Base-by-base conservation (phyloP, 75 land plant genomes). In the Picea glauca region DNA sequence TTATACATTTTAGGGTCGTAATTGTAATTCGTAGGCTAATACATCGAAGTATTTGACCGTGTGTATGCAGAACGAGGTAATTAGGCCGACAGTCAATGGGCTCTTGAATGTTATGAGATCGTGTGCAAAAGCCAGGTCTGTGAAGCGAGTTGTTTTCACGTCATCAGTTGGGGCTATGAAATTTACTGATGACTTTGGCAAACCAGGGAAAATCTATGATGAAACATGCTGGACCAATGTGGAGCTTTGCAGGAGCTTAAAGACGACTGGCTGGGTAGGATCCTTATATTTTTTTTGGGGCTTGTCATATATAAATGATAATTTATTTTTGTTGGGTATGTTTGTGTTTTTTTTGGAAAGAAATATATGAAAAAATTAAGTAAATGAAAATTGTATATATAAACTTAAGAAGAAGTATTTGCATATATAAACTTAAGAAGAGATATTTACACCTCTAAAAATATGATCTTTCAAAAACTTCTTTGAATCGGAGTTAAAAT, bases 161-260 rank as follows among this genome's bases (percentile, higher is more conserved):
- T 92, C 95, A 1, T 94, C 96, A 7, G 88, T 89, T 35, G 85
- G 91, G 8, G 85, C 98, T 56, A 87, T 93, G 7, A 84, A 87
- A 3, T 83, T 80, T n/a, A 18, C 78, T 26, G 82, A 64, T 26
- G 81, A 88, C n/a, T 74, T 9, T 9, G 56, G 56, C 12, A 13
- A 40, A 26, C 83, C 82, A 1, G 78, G 83, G 35, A 84, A 76
- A 58, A 32, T 75, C 62, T 35, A 85, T 43, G 90, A 92, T 59
- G 94, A 93, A 77, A 74, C 76, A n/a, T 63, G 57, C 21, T 90
- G 89, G 92, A 89, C 92, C 31, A 81, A 90, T 80, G 80, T 80
- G 30, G 89, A 90, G 0, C 75, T 77, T n/a, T 74, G 85, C 50
- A 80, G 58, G 58, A 62, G 73, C 2, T 8, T 32, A 30, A 68